Evolutionary conservation across 2,329 filamentous ascomycete species (phyloP).

Genomic region (Colletotrichum siamense): DNA sequence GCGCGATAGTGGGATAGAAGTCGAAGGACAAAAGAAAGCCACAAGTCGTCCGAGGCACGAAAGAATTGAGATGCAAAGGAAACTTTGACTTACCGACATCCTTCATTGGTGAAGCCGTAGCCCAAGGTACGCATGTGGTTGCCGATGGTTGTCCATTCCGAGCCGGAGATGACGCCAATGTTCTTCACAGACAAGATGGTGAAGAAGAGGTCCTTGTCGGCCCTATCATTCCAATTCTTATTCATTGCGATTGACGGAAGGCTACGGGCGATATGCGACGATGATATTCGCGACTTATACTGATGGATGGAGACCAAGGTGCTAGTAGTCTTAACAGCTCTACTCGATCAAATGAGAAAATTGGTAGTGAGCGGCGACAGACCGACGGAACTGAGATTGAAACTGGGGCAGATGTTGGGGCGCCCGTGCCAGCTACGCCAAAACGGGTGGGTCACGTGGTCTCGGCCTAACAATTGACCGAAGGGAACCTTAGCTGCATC

Average conservation of each 20-base stretch:
- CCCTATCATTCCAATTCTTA: slow-evolving; percentile 67
- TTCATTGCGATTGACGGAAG: slow-evolving; percentile 46
- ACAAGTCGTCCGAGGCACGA: not conserved
- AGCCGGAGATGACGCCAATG: slow-evolving; percentile 66
- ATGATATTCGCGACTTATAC: slow-evolving; percentile 9
- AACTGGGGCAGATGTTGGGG: slow-evolving; percentile 17
- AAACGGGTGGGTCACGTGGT: not conserved
- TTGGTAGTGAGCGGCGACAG: slow-evolving; percentile 45
- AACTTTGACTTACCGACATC: slow-evolving; percentile 59
- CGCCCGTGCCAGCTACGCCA: not conserved
- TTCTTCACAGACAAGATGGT: slow-evolving; percentile 68
- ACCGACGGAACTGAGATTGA: slow-evolving; percentile 4
- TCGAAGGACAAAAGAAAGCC: not conserved
- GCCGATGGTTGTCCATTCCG: slow-evolving; percentile 67
- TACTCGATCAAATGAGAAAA: slow-evolving; percentile 41
- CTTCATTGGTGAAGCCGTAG: slow-evolving; percentile 69
- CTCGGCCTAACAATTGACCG: slow-evolving; percentile 15
- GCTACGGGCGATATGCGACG: slow-evolving; percentile 15
- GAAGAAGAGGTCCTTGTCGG: slow-evolving; percentile 68
- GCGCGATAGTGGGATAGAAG: not conserved
- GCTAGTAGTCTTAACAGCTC: slow-evolving; percentile 41
- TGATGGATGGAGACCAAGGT: slow-evolving; percentile 1
- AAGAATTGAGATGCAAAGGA: not conserved
- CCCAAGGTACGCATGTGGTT: slow-evolving; percentile 64
- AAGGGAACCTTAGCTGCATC: not conserved